Percentiles rank a stretch among this genome's conserved stretches.
These are phyloP conservation scores for Beauveria brongniartii DNA, from an alignment of 2,329 filamentous ascomycete genomes.

Conservation along the genomic window DNA sequence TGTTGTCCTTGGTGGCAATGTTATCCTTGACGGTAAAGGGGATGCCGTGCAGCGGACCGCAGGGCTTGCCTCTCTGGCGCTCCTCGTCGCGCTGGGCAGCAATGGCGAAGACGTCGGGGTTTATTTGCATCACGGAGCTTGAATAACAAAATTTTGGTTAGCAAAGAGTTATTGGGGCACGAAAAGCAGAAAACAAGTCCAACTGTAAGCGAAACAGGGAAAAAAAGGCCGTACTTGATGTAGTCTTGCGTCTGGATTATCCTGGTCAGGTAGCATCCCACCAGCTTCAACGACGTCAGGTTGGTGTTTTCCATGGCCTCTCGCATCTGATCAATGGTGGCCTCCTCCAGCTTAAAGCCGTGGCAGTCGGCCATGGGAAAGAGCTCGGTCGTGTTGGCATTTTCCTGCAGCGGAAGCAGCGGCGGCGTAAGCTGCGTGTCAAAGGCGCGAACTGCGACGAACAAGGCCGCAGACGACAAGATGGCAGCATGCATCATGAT, in stretches of 20 bases:
- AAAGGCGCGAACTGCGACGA: constrained; percentile 1
- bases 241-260: constrained; percentile 56
- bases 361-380: constrained; percentile 59
- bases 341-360: constrained; percentile 56
- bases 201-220: too few species aligned
- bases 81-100: constrained; percentile 54
- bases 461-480: background rate
- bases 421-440: constrained; percentile 18
- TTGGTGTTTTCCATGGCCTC: constrained; percentile 42
- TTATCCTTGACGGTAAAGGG: constrained; percentile 71
- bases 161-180: background rate
- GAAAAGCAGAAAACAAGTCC: too few species aligned
- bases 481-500: constrained; percentile 4
- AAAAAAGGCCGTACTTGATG: constrained; percentile 41
- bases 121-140: constrained; percentile 55
- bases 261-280: constrained; percentile 54
- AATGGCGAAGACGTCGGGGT: constrained; percentile 58
- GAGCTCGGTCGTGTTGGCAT: constrained; percentile 28
- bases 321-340: constrained; percentile 61
- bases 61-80: constrained; percentile 43
- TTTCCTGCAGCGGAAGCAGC: constrained; percentile 27
- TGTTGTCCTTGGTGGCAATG: constrained; percentile 57
- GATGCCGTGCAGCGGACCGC: constrained; percentile 66
- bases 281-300: constrained; percentile 50
- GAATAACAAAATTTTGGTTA: background rate